Conservation (phyloP, 2,329 filamentous ascomycete species). For the Aphanocladium album region DNA sequence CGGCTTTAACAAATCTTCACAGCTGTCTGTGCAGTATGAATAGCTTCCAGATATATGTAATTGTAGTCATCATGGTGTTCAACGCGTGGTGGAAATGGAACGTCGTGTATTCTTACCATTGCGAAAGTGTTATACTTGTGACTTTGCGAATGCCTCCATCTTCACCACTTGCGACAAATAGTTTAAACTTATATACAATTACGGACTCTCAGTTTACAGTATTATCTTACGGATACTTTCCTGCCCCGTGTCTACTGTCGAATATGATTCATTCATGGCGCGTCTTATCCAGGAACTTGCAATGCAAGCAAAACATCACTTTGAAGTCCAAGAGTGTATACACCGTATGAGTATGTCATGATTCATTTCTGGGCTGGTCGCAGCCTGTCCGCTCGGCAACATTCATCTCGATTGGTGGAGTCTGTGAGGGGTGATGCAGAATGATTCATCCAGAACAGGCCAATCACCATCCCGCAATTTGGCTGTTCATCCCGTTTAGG, state of each 20-base stretch:
- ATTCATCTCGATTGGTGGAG: background rate
- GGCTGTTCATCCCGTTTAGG: background rate
- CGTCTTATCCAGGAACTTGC: background rate
- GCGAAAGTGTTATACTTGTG: no score
- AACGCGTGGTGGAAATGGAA: background rate
- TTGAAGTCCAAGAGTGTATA: background rate
- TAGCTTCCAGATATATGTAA: background rate
- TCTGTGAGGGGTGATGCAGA: background rate
- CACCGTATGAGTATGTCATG: background rate
- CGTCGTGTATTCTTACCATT: background rate
- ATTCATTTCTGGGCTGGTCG: background rate
- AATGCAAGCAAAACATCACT: background rate
- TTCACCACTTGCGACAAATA: background rate
- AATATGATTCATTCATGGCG: background rate
- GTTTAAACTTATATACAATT: background rate
- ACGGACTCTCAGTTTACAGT: background rate
- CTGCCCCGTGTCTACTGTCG: background rate
- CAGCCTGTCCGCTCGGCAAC: no score
- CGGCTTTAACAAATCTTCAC: slow-evolving; percentile 3
- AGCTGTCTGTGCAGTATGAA: background rate
- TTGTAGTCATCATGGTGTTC: slow-evolving; percentile 4
- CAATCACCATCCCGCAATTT: background rate
- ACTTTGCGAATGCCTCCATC: no score
- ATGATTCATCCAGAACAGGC: slow-evolving; percentile 5
- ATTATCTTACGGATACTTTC: background rate